A percentile compares a stretch with the other conserved stretches of the same genome.
These are phyloP conservation scores for Fraxinus platypoda DNA, from an alignment of 305 asterid species.

Conservation along the genomic window DNA sequence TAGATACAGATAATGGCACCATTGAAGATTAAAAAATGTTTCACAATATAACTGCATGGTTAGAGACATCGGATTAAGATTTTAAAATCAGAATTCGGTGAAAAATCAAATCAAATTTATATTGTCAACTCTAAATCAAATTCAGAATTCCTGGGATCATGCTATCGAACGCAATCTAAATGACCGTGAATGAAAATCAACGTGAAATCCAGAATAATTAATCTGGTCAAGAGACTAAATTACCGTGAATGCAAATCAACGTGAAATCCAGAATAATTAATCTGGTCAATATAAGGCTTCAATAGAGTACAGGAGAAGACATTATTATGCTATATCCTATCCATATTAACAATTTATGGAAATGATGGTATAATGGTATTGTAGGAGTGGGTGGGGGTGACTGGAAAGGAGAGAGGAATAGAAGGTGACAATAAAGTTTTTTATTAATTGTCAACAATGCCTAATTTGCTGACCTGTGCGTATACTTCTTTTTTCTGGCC, in stretches of 20 bases:
- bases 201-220: not conserved
- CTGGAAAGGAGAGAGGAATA: not conserved
- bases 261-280: not conserved
- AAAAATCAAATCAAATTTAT: not conserved
- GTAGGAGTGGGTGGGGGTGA: not conserved
- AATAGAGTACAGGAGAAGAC: not conserved
- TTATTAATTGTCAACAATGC: not conserved
- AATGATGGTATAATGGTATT: not conserved
- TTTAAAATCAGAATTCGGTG: not conserved
- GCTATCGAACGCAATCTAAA: not conserved
- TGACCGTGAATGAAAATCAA: not conserved
- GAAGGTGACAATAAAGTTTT: too few relatives aligned
- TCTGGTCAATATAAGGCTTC: not conserved
- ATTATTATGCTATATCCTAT: not conserved
- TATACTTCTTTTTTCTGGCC: constrained; percentile 72
- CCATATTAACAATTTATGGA: not conserved
- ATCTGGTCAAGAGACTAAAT: not conserved
- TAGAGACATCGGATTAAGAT: not conserved
- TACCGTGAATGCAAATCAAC: not conserved
- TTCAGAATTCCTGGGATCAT: not conserved
- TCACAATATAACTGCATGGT: not conserved
- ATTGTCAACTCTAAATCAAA: not conserved
- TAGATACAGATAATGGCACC: not conserved
- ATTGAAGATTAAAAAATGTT: not conserved
- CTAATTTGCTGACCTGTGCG: constrained; percentile 61